Base-by-base conservation (phyloP, 176 grass and related monocot species). In the Metroxylon sagu region DNA sequence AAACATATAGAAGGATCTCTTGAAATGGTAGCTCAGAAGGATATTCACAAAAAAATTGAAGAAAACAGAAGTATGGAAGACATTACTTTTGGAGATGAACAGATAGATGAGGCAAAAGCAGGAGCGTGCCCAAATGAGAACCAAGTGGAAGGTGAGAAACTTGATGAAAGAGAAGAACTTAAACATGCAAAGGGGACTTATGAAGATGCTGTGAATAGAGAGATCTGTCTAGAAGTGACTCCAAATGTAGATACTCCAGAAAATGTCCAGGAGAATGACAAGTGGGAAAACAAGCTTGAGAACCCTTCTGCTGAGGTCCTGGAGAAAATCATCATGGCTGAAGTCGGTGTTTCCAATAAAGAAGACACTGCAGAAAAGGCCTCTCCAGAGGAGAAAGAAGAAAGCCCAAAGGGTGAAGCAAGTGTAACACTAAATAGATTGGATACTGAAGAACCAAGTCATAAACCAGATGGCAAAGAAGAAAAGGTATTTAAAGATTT, bases 61-160 rank as follows among this genome's bases (percentile, higher is more conserved):
- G 59, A 25, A 39, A 19, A 18, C 28, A 43, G 4, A 61, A 18
- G 16, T 4, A 18, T 35, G 3, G 59, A 61, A 61, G 29, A 61
- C 0, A 31, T 17, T 18, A 61, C n/a, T 61, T n/a, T 16, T 61
- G 27, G 26, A 61, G 27, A 61, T 3, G 29, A 61, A 19, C 26
- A 61, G 59, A 39, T 5, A 61, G 31, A 61, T 61, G 16, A 61
- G 16, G 15, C 26, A 58, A 19, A 26, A 61, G 17, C 31, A 61
- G 29, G 28, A 35, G 1, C 39, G 17, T 31, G 0, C 28, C 39
- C 59, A 14, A 35, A 35, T 30, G 29, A 31, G 26, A 28, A 61
- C 16, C 59, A 61, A 61, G 39, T 31, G 28, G 29, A 17, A 12
- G 6, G 29, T 61, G 17, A 43, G 17, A 17, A 61, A 61, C 27